Percentiles rank a stretch among this genome's conserved stretches.
These are phyloP conservation scores for Vitis hybrid DNA, from an alignment of 177 flowering plant genomes.

Conservation along the genomic window DNA sequence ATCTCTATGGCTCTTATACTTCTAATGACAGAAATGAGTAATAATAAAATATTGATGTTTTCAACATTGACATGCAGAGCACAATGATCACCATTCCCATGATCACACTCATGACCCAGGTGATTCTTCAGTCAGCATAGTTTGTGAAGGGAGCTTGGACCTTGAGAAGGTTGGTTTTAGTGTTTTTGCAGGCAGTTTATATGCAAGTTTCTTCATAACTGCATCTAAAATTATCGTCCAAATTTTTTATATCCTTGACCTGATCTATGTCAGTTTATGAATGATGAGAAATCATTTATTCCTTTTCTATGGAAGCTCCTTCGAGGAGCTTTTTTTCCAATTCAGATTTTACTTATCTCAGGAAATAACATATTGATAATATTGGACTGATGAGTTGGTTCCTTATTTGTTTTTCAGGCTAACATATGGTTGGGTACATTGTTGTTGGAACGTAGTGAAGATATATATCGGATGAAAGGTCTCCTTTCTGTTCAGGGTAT, in stretches of 20 bases:
- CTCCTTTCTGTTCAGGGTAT: constrained; percentile 86
- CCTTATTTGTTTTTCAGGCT: constrained; percentile 50
- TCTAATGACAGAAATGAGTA: background rate
- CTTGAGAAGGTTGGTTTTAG: constrained; percentile 74
- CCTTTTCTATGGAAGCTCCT: no score
- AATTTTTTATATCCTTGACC: no score
- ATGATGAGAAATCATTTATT: background rate
- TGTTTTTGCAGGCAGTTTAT: background rate
- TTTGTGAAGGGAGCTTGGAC: constrained; percentile 93
- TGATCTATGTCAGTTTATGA: no score
- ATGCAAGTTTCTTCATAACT: no score
- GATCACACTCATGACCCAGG: constrained; percentile 79
- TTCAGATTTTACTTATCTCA: no score
- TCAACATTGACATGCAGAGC: constrained; percentile 45
- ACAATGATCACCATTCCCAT: constrained; percentile 72
- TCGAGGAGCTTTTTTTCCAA: no score
- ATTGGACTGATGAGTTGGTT: constrained; percentile 2
- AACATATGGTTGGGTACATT: constrained; percentile 93
- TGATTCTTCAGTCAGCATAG: constrained; percentile 94
- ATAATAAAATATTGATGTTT: background rate
- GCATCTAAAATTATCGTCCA: no score
- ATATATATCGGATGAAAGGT: constrained; percentile 97
- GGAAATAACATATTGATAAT: background rate
- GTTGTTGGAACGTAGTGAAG: constrained; percentile 82
- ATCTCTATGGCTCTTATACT: background rate